Percentiles rank a stretch among this genome's conserved stretches.
Evolutionary conservation across 202 grass and related monocot species (phyloP).

Genomic region (Tripidium arundinaceum): DNA sequence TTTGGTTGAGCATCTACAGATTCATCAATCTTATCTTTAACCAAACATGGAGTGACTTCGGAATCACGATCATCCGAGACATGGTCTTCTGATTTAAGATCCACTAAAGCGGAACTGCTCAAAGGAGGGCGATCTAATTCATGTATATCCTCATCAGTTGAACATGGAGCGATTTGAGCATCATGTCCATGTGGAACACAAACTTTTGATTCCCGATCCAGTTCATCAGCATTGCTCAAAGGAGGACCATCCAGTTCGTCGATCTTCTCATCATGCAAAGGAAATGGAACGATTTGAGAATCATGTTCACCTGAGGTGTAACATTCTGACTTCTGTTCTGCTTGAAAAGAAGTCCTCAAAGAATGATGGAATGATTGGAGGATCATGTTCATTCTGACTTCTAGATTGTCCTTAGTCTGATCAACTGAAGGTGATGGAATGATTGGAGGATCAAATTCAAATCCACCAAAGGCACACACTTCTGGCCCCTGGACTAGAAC

Average conservation of each 20-base stretch:
- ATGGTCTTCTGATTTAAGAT: constrained; percentile 34
- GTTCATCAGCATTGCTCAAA: constrained; percentile 2
- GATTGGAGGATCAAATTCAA: constrained; percentile 14
- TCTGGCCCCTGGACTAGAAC: constrained; percentile 27
- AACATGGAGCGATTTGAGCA: constrained; percentile 20
- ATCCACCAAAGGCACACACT: background rate
- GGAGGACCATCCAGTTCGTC: constrained; percentile 19
- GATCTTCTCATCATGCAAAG: constrained; percentile 30
- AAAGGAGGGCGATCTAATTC: constrained; percentile 27
- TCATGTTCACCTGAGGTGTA: constrained; percentile 7
- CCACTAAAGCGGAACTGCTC: constrained; percentile 24
- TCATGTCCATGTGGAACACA: constrained; percentile 24
- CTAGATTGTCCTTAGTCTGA: background rate
- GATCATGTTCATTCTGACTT: constrained; percentile 7
- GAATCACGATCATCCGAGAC: constrained; percentile 15
- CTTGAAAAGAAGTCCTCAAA: constrained; percentile 24
- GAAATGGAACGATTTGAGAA: constrained; percentile 20
- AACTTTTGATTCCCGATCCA: constrained; percentile 22
- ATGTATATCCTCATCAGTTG: constrained; percentile 13
- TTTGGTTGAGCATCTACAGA: constrained; percentile 14
- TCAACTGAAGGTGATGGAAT: constrained; percentile 2
- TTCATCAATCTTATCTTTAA: constrained; percentile 21
- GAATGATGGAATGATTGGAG: background rate
- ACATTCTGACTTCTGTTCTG: constrained; percentile 22
- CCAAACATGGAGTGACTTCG: background rate